Evolutionary conservation across 1,284 basidiomycete species (phyloP), one percentile per base, ranked within the genome.

Genomic region (Macrocystidia cucumis): DNA sequence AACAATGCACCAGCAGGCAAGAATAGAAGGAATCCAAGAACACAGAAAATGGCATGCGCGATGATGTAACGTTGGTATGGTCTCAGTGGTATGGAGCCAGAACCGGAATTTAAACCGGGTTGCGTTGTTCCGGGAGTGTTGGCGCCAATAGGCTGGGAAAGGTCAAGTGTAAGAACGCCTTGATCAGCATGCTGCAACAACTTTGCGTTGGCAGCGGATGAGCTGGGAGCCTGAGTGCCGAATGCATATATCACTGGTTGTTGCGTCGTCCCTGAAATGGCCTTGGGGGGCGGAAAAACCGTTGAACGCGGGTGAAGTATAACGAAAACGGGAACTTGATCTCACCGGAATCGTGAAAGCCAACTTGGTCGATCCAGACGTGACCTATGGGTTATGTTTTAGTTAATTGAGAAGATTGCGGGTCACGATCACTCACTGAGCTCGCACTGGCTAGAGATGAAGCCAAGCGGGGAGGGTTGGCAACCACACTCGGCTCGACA

Each of bases 1-100:
- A 81, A 44, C 20, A 85, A 56, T 1, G 69, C 70, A 3, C 76
- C 79, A 13, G 59, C 50, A 2, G 81, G 80, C 0, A 82, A 57
- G 22, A 83, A 52, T 5, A 81, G 30, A 39, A 81, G 56, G 45
- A 78, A 78, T 1, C 70, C 78, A 17, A 75, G 34, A 4, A 59
- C 57, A 29, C 66, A 71, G 38, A 74, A 58, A 20, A 70, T 56
- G 1, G 66, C 74, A 52, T 80, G 78, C 1, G 74, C 69, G 28
- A 78, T 50, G 22, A 78, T 58, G 32, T 64, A 43, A 40, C 60
- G 57, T 48, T 70, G 60, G 40, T 59, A 65, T 4, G 54, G 55
- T 30, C 49, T 46, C 13, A 60, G 44, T 14, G 62, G 58, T 8
- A 52, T 49, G 28, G 33, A 30, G 29, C 29, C 29, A 5, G 14